A percentile compares a stretch with the other conserved stretches of the same genome.
Evolutionary conservation across 73 alveolate species (phyloP).

Genomic region (Paramecium sexaurelia): DNA sequence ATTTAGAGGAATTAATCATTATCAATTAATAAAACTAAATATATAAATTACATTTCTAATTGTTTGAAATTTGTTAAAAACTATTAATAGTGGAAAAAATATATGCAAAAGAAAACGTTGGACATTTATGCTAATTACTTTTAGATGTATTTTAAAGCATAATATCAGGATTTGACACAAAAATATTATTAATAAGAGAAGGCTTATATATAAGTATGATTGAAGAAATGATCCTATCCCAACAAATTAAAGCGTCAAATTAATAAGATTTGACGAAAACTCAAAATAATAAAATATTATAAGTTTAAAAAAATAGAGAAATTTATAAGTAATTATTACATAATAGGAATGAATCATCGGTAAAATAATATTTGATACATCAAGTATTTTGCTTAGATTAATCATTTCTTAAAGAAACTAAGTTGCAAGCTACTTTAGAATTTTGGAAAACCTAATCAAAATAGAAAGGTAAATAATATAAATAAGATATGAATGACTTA

Average conservation of each 20-base stretch:
- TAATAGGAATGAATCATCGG: neutral
- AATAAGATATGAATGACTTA: constrained; percentile 1
- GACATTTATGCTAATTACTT: neutral
- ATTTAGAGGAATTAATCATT: constrained; percentile 1
- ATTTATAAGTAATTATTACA: neutral
- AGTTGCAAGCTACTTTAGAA: neutral
- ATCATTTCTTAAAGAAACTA: neutral
- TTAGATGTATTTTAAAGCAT: neutral
- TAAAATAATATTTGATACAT: neutral
- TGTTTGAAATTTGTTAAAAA: neutral
- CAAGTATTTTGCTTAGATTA: neutral
- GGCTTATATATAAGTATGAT: neutral
- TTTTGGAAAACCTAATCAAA: neutral
- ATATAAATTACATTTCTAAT: neutral
- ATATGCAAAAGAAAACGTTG: neutral
- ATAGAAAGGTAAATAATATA: neutral
- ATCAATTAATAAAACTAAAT: neutral
- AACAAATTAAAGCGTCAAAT: neutral
- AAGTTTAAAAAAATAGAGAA: neutral
- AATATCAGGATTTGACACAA: neutral
- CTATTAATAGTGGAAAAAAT: neutral
- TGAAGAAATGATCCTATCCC: neutral
- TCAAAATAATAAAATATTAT: neutral
- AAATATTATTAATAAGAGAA: neutral
- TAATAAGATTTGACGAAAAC: neutral